Evolutionary conservation across 140 eudicot species (phyloP), one percentile per base, ranked within the genome.

Genomic region (Anethum foeniculum): DNA sequence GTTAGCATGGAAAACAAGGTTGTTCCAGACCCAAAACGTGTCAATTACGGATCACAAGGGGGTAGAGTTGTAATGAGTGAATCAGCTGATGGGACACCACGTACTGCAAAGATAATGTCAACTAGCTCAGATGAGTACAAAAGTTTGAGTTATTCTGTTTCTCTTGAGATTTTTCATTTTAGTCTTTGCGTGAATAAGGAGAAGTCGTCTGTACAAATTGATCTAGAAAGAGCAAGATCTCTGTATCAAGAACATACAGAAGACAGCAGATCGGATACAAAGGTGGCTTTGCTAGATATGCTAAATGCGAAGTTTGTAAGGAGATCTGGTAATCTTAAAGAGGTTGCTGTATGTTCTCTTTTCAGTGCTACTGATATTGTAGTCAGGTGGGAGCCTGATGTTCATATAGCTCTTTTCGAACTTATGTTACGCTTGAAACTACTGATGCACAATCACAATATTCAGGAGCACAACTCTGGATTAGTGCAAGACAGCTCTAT

Each of bases 351-450:
- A 67, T 90, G 99, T 88, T 91, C 97, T 82, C 97, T 95, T 84
- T 92, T 92, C 77, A 92, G 99, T 88, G 97, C 99, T 80, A 89
- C 97, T 74, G 96, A 95, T 84, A 90, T 95, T 83, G 84, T 97
- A 74, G 80, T 87, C 80, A 87, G 99, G 83, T 95, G 99, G 99
- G 99, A 95, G 83, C 97, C 99, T 43, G 99, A 95, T 90, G 96
- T 85, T 56, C 99, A 95, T 82, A 85, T 95, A 71, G 89, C 97
- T 76, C 79, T 95, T 58, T 68, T 87, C 87, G 99, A 95, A 73
- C 91, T 95, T 34, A 88, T 89, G 86, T 81, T 92, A 81, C 89
- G 86, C 78, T 62, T 92, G 86, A 95, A 86, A 85, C 89, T 83
- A 78, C 89, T 95, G 82, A 83, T 88, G 43, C 91, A 89, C 43